Evolutionary conservation across 345 rosid genomes (phyloP), one percentile per base, ranked within the genome.

Genomic region (Erodium maritimum): DNA sequence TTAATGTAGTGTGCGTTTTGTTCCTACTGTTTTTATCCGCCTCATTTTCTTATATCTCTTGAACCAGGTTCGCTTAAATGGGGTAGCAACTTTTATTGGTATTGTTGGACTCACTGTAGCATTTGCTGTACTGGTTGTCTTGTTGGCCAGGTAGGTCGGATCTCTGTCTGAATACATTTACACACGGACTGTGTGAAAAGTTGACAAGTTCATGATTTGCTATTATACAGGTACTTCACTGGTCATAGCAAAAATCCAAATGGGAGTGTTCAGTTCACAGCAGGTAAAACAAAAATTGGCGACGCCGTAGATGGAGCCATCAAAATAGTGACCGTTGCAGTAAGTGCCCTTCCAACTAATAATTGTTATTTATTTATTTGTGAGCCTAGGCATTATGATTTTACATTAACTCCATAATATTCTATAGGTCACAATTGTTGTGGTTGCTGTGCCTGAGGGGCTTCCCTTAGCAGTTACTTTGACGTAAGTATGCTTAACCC

Each of bases 381-480:
- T 19, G n/a, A 9, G 23, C 21, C 46, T 37, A 37, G 13, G 46
- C 14, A 37, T 54, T 55, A 23, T 23, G 8, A 8, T 19, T 23
- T 55, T 21, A 10, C 23, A 22, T 52, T 71, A 56, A 63, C 53
- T 57, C 6, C 65, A 22, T 23, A 61, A 59, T 52, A 7, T 66
- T 78, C 55, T 71, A n/a, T n/a, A 93, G 97, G 99, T 93, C 51
- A 93, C 97, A 23, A 93, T 89, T 65, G 97, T 89, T 50, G 96
- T 89, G 56, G 99, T 93, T 72, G 97, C 99, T 24, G 99, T 93
- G 60, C 99, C 99, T 59, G 97, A 93, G 69, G 97, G 99, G 59
- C 99, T 93, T 69, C 99, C 99, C 21, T 71, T 93, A 70, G 99
- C 99, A 74, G 99, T 89, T 60, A 93, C 97, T 57, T 70, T 89